Evolutionary conservation across 169 alveolate genomes (phyloP), one percentile per base, ranked within the genome.

Genomic region (Sarcocystis neurona): DNA sequence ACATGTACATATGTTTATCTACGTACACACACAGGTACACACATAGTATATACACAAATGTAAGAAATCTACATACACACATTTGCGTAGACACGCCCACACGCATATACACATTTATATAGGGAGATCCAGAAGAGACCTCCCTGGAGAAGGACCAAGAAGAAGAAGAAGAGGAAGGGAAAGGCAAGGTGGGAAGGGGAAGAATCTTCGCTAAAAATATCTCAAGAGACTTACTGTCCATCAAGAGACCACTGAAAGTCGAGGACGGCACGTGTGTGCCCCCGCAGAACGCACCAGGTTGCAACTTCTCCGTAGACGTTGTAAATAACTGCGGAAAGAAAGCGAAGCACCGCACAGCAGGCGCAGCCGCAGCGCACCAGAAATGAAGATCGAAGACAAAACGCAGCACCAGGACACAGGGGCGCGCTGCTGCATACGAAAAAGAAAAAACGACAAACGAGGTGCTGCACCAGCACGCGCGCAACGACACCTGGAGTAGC

Each of bases 191-290:
- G 30, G 34, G 32, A 32, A 32, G 30, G 58, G 6, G n/a, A n/a
- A n/a, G n/a, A n/a, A n/a, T n/a, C n/a, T n/a, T n/a, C n/a, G n/a
- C n/a, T n/a, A n/a, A n/a, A n/a, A n/a, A n/a, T n/a, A n/a, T n/a
- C n/a, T n/a, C n/a, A n/a, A n/a, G n/a, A 48, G 39, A 50, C 91
- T 74, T 23, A 88, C 92, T 80, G 12, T 27, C 87, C 82, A 44
- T 92, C 95, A 30, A 80, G 60, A 8, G 86, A 53, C 97, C 97
- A 95, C 78, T 93, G 95, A 18, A 94, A 91, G 91, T 96, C 96
- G 43, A 96, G 93, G n/a, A 96, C 94, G 18, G 98, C 98, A 56
- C 95, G 95, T 60, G 93, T 93, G 90, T 96, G 98, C n/a, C 98
- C 98, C 27, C 92, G 92, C 88, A 96, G 84, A 27, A 94, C 95